phyloP scores from a whole-genome alignment of 495 filamentous ascomycete species.

The Penicillium paradoxum region DNA sequence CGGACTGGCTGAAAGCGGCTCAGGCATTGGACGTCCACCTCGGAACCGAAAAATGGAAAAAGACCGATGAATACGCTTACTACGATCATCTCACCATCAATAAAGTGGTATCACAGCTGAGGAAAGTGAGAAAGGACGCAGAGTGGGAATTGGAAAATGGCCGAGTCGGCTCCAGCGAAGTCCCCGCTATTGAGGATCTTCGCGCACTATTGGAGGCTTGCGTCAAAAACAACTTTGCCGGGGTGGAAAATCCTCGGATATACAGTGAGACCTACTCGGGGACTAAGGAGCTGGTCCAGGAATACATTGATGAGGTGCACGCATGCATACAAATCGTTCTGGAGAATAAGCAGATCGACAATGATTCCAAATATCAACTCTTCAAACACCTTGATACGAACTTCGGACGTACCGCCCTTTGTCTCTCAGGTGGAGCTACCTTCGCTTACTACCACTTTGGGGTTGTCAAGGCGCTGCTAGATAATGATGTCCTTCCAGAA shows the following conservation, averaged over 20 bases:
- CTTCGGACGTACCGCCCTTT: constrained; percentile 87
- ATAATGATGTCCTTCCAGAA: constrained; percentile 78
- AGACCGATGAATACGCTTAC: constrained; percentile 85
- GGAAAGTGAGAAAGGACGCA: constrained; percentile 52
- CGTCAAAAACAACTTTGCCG: constrained; percentile 95
- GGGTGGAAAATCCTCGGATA: constrained; percentile 87
- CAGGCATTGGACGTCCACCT: constrained; percentile 75
- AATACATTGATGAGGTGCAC: constrained; percentile 73
- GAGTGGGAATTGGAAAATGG: constrained; percentile 39
- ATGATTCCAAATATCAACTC: constrained; percentile 71
- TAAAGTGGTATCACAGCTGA: constrained; percentile 70
- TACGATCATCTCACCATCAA: constrained; percentile 82
- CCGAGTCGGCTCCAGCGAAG: constrained; percentile 21
- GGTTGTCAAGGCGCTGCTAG: constrained; percentile 83
- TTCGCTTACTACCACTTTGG: constrained; percentile 98
- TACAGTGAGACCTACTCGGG: constrained; percentile 97
- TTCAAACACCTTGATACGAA: constrained; percentile 89
- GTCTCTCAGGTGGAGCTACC: constrained; percentile 87
- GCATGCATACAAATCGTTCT: constrained; percentile 61
- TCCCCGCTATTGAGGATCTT: constrained; percentile 64
- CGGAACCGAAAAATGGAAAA: constrained; percentile 82
- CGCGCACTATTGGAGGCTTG: constrained; percentile 75
- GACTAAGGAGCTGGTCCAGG: constrained; percentile 87
- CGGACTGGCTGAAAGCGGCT: constrained; percentile 75
- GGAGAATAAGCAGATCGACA: constrained; percentile 57